These are phyloP conservation scores for Albatrellus sp. DNA, from an alignment of 1,284 basidiomycete species.

Conservation along the genomic window DNA sequence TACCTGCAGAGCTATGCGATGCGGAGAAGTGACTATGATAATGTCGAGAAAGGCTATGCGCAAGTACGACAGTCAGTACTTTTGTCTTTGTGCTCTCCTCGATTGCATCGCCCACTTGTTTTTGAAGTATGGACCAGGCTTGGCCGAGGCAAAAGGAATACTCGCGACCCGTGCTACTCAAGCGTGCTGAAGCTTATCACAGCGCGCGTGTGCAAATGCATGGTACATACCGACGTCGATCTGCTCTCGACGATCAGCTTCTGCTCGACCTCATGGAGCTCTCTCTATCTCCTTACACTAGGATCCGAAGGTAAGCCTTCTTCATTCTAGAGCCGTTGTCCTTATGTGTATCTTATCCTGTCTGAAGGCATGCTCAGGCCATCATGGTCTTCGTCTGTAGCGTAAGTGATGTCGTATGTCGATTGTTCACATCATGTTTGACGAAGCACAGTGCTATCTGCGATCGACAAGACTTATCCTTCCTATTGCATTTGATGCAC, in stretches of 20 bases:
- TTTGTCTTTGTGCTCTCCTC: neutral
- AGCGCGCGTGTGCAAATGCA: conserved; percentile 66
- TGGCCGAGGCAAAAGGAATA: conserved; percentile 67
- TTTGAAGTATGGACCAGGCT: conserved; percentile 46
- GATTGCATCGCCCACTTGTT: neutral
- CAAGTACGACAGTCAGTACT: conserved; percentile 54
- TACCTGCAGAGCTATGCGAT: conserved; percentile 68
- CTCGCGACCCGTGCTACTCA: conserved; percentile 64
- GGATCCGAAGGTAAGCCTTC: conserved; percentile 51
- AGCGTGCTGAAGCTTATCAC: conserved; percentile 72
- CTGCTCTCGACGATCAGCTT: conserved; percentile 70
- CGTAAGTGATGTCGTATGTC: conserved; percentile 25
- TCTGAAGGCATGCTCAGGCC: conserved; percentile 55
- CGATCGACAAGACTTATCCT: conserved; percentile 70
- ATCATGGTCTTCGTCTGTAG: conserved; percentile 57
- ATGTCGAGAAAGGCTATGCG: conserved; percentile 56
- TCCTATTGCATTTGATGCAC: conserved; percentile 61
- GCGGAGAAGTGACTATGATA: conserved; percentile 42
- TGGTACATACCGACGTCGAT: conserved; percentile 70
- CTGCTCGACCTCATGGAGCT: conserved; percentile 73
- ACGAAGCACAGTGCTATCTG: conserved; percentile 52
- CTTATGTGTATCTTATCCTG: conserved; percentile 6
- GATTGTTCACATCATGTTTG: conserved; percentile 5
- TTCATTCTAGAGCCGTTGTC: neutral
- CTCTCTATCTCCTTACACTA: conserved; percentile 76